Evolutionary conservation across 1,284 basidiomycete genomes (phyloP).

Genomic region (Kwoniella shivajii): DNA sequence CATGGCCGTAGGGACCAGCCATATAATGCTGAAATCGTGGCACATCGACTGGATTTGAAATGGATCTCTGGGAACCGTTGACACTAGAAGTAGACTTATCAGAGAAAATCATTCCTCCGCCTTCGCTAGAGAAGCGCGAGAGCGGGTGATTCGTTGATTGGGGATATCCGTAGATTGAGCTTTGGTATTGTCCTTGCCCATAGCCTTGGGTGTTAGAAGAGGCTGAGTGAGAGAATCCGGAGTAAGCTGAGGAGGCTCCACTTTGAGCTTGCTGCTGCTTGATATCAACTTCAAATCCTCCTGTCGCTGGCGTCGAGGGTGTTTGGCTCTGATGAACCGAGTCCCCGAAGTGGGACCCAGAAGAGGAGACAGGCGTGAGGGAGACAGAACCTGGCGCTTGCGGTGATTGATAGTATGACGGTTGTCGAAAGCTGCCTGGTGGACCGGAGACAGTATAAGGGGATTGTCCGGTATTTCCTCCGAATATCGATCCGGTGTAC

Average conservation of each 20-base stretch:
- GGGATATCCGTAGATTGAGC: conserved; percentile 10
- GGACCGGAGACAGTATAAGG: conserved; percentile 4
- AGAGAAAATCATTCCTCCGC: conserved; percentile 9
- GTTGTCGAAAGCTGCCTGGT: conserved; percentile 9
- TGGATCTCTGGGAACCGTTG: conserved; percentile 7
- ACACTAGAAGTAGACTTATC: background rate
- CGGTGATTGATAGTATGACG: conserved; percentile 8
- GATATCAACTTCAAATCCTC: background rate
- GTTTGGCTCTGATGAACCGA: conserved; percentile 8
- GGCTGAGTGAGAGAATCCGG: conserved; percentile 4
- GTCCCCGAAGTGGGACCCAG: conserved; percentile 4
- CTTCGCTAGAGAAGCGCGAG: conserved; percentile 22
- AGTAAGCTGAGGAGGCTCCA: conserved; percentile 1
- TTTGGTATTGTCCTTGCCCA: conserved; percentile 17
- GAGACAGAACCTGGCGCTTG: conserved; percentile 1
- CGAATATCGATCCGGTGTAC: conserved; percentile 23
- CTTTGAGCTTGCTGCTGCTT: conserved; percentile 2
- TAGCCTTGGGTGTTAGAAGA: conserved; percentile 5
- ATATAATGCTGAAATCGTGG: conserved; percentile 13
- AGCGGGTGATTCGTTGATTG: conserved; percentile 18
- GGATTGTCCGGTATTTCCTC: conserved; percentile 19
- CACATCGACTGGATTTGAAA: conserved; percentile 11
- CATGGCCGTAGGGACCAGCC: conserved; percentile 12
- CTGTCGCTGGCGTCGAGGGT: conserved; percentile 10
- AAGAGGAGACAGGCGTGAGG: conserved; percentile 20